Evolutionary conservation across 2,329 filamentous ascomycete genomes (phyloP).

Genomic region (Setomelanomma holmii): DNA sequence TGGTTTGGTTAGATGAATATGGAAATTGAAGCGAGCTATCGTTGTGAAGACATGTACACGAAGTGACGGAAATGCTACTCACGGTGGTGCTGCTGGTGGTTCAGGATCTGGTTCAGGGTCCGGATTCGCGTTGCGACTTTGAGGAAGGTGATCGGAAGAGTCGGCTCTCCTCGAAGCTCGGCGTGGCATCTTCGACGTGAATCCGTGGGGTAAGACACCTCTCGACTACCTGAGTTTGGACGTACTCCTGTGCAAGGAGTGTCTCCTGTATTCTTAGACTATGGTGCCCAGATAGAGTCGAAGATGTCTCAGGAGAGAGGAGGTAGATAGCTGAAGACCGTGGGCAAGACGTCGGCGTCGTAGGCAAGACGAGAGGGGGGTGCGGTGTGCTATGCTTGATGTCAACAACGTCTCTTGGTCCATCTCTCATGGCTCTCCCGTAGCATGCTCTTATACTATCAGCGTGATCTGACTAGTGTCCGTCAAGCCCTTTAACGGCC

Average conservation of each 20-base stretch:
- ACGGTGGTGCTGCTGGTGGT: slow-evolving; percentile 38
- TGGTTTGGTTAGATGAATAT: slow-evolving; percentile 8
- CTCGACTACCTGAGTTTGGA: too few species aligned
- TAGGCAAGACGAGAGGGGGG: too few species aligned
- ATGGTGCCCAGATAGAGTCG: too few species aligned
- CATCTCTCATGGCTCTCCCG: background rate
- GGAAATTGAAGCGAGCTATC: background rate
- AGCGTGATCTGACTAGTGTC: background rate
- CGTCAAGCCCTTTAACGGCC: background rate
- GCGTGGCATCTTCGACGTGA: background rate
- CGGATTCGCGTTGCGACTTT: slow-evolving; percentile 1
- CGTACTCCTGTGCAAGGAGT: too few species aligned
- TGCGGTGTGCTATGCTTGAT: background rate
- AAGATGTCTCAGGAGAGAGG: too few species aligned
- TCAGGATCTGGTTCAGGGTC: slow-evolving; percentile 28
- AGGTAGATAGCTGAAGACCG: too few species aligned
- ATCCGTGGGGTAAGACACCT: too few species aligned
- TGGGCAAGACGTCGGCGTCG: too few species aligned
- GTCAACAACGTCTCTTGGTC: background rate
- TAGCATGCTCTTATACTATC: background rate
- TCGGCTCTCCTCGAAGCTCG: background rate
- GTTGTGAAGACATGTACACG: background rate
- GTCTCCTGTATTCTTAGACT: too few species aligned
- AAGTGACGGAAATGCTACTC: slow-evolving; percentile 15
- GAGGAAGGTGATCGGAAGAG: background rate